Evolutionary conservation across 208 protist species (phyloP), one percentile per base, ranked within the genome.

Genomic region (Angomonas deanei): DNA sequence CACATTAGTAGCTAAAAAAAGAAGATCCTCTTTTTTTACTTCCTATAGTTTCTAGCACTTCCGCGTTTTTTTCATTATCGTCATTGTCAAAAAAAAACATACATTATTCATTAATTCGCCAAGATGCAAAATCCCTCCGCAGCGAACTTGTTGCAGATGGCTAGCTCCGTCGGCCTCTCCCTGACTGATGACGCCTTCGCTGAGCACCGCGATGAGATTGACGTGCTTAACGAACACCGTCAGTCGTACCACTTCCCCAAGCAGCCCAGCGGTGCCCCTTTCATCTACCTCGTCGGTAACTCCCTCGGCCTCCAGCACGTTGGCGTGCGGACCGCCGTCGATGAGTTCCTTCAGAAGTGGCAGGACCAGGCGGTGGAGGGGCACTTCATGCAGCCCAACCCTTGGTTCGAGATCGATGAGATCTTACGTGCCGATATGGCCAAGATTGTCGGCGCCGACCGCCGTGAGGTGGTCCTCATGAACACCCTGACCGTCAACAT

Each of bases 401-500:
- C 91, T 34, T 98, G 94, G 93, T 64, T 84, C 28, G 72, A 88
- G 52, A 88, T 94, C 33, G 94, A 97, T 27, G 86, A 96, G 34
- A 50, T 74, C 1, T 62, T 86, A 28, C 49, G 68, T 39, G 83
- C 82, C 30, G 68, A 80, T 55, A 84, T 96, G 53, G 76, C 87
- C 8, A 26, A 59, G 1, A 48, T 98, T 42, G 88, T 97, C 15
- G 96, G 92, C 30, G 91, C 89, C 1, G 70, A 80, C n/a, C 55
- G 76, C 15, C 74, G 74, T 30, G 94, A 96, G 76, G 91, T 97
- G 59, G 82, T 81, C 39, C 57, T 97, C 33, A 97, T 97, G 95
- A 98, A 98, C 68, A 75, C 82, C n/a, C 80, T 97, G 15, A 97
- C 96, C 15, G 88, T 90, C 2, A 98, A 99, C 65, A 47, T 98